Evolutionary conservation across 768 basidiomycete genomes (phyloP).

Genomic region (Leccinum arenicola): DNA sequence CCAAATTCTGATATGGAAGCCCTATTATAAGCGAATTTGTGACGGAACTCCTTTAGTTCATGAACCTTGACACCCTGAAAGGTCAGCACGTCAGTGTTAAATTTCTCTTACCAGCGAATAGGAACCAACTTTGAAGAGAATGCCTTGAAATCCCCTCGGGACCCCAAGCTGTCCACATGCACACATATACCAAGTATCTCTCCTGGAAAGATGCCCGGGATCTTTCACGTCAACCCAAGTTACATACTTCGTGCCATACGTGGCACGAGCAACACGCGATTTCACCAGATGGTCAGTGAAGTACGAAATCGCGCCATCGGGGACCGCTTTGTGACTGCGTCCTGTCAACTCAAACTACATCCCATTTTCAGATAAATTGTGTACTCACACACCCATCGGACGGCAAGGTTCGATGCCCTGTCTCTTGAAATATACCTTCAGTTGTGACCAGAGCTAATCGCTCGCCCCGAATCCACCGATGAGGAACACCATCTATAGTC

Average conservation of each 20-base stretch:
- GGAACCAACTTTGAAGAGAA: conserved; percentile 11
- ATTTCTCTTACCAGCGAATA: neutral
- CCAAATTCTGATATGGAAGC: conserved; percentile 2
- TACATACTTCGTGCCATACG: conserved; percentile 53
- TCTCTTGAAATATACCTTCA: conserved; percentile 35
- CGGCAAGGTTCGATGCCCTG: conserved; percentile 40
- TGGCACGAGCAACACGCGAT: conserved; percentile 41
- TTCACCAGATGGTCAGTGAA: conserved; percentile 44
- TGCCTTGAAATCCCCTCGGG: conserved; percentile 2
- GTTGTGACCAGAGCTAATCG: conserved; percentile 40
- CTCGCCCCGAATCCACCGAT: conserved; percentile 52
- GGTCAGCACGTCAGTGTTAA: neutral
- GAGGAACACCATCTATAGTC: conserved; percentile 34
- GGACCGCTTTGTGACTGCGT: conserved; percentile 41
- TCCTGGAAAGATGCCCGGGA: conserved; percentile 10
- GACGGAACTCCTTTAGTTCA: conserved; percentile 17
- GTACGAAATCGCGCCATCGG: conserved; percentile 43
- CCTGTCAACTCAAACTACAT: neutral
- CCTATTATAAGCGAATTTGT: neutral
- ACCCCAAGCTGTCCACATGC: conserved; percentile 1
- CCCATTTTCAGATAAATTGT: conserved; percentile 1
- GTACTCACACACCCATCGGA: conserved; percentile 46
- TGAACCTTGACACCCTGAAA: conserved; percentile 8
- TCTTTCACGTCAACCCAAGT: neutral
- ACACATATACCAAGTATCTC: conserved; percentile 1